Conservation (phyloP, 2,329 filamentous ascomycete genomes). For the Monilinia fructigena region DNA sequence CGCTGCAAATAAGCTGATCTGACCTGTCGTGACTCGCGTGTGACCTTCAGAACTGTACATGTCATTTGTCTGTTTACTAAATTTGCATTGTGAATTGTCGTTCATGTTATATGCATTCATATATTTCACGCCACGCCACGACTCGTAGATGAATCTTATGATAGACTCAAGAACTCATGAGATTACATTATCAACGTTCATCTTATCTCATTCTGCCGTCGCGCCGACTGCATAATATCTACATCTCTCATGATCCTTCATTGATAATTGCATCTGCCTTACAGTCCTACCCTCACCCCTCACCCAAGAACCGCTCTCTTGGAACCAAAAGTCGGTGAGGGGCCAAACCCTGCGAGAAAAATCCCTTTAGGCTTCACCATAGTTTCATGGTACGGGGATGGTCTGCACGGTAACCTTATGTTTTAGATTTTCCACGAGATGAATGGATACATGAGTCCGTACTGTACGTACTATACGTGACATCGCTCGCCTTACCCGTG, state of each 20-base stretch:
- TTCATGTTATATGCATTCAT: neutral
- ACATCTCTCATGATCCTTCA: neutral
- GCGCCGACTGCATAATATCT: neutral
- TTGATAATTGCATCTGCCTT: neutral
- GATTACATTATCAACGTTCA: neutral
- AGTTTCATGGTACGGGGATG: neutral
- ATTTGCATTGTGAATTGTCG: neutral
- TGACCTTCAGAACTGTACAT: neutral
- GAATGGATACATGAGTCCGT: neutral
- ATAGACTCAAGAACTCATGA: neutral
- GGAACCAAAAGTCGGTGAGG: slow-evolving; percentile 23
- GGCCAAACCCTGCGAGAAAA: neutral
- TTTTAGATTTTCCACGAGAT: too few relatives aligned
- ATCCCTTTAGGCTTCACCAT: too few relatives aligned
- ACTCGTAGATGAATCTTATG: neutral
- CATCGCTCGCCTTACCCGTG: neutral
- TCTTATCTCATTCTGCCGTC: neutral
- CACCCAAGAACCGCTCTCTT: slow-evolving; percentile 9
- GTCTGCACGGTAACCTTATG: too few relatives aligned
- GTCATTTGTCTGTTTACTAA: neutral
- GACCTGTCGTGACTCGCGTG: neutral
- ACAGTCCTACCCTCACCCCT: neutral
- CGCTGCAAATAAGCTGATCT: slow-evolving; percentile 7
- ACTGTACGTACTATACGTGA: too few relatives aligned
- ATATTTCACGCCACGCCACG: neutral